Evolutionary conservation across 1,284 basidiomycete genomes (phyloP), one percentile per base, ranked within the genome.

Genomic region (Ustilago curta): DNA sequence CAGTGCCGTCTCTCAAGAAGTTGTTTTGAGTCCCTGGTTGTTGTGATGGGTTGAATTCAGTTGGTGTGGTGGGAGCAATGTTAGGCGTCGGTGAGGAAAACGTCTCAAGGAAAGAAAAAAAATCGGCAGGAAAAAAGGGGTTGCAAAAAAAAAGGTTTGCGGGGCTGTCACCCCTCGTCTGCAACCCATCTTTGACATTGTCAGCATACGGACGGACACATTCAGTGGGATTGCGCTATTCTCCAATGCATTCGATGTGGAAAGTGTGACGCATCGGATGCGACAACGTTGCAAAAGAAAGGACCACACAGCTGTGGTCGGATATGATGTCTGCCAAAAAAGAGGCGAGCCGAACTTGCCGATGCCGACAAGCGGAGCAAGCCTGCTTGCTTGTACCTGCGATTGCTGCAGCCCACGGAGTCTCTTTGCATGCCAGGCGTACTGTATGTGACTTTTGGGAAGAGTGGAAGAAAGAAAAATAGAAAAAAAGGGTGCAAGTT

Each of bases 401-500:
- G 44, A 23, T 27, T 45, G 29, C 18, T 47, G 47, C 35, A 8
- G 31, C 31, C 31, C 31, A 37, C 6, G 14, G 14, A 37, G 11
- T 37, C 35, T 37, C 11, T 32, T 37, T 37, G 35, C 35, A 11
- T 40, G 50, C 50, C 23, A 39, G 8, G 50, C 25, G 6, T 31
- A 9, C 29, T 31, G 29, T 29, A 2, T 51, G 50, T 51, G 49
- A 39, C 3, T 40, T 51, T 39, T 23, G 32, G 27, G 50, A 51
- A 39, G 50, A 50, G n/a, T n/a, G n/a, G n/a, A n/a, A n/a, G n/a
- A n/a, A n/a, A n/a, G n/a, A n/a, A n/a, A 51, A 37, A 39, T 4
- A 8, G 19, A 37, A 27, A 51, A 8, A 18, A 16, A 21, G n/a
- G 27, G 27, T 8, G 37, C 32, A 14, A 21, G 9, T 35, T 35